A percentile compares a stretch with the other conserved stretches of the same genome.
phyloP scores from a whole-genome alignment of 2,329 filamentous ascomycete species.

The Botrytis aclada region DNA sequence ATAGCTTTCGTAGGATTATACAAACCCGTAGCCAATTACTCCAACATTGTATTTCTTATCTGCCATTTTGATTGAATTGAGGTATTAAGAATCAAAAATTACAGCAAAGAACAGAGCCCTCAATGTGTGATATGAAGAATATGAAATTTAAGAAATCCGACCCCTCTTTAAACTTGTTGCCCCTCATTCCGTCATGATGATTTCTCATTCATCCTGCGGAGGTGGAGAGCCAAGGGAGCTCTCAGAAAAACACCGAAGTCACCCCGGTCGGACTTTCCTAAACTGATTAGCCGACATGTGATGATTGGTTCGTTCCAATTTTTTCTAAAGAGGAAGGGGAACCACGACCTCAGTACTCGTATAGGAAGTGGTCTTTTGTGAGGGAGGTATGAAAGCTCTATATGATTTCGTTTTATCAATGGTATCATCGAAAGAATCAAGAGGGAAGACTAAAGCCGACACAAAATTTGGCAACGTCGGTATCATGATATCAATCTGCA shows the following conservation, averaged over 20 bases:
- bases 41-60: slow-evolving; percentile 46
- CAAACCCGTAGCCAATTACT: slow-evolving; percentile 53
- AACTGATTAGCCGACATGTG: background rate
- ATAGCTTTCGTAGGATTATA: slow-evolving; percentile 5
- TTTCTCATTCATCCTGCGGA: background rate
- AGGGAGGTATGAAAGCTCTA: background rate
- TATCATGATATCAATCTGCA: background rate
- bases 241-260: background rate
- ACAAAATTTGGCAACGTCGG: background rate
- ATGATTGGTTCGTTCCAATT: background rate
- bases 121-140: background rate
- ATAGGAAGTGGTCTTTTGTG: background rate
- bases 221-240: background rate
- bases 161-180: background rate
- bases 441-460: background rate
- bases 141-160: background rate
- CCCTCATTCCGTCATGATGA: background rate
- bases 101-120: background rate
- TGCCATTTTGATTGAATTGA: background rate
- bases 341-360: background rate
- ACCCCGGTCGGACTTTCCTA: background rate
- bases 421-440: background rate
- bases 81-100: background rate
- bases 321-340: background rate
- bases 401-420: background rate